A percentile compares a stretch with the other conserved stretches of the same genome.
These are phyloP conservation scores for Suillus subaureus DNA, from an alignment of 768 basidiomycete species.

Conservation along the genomic window DNA sequence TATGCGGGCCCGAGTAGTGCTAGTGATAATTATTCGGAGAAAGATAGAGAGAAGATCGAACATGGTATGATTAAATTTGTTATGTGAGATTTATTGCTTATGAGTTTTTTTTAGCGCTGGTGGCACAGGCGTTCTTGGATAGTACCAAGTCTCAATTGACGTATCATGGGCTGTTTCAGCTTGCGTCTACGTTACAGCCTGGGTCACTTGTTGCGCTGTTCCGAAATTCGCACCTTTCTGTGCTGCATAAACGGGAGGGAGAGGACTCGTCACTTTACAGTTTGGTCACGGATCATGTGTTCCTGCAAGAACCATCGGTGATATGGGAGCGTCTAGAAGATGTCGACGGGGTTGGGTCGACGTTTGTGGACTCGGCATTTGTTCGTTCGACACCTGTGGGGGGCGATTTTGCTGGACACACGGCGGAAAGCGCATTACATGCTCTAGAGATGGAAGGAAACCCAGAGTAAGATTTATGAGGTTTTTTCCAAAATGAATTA, in stretches of 20 bases:
- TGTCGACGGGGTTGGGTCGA: slow-evolving; percentile 75
- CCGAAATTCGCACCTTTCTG: slow-evolving; percentile 87
- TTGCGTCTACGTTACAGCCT: slow-evolving; percentile 51
- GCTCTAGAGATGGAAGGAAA: slow-evolving; percentile 51
- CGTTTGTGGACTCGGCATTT: slow-evolving; percentile 79
- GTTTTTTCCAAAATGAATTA: background rate
- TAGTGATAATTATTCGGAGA: slow-evolving; percentile 43
- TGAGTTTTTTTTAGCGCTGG: slow-evolving; percentile 49
- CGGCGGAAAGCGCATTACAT: slow-evolving; percentile 60
- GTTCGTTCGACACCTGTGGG: slow-evolving; percentile 65
- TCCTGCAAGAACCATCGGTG: slow-evolving; percentile 73
- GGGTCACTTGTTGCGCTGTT: slow-evolving; percentile 83
- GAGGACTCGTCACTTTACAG: slow-evolving; percentile 63
- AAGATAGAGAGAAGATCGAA: slow-evolving; percentile 64
- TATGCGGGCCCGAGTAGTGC: slow-evolving; percentile 12
- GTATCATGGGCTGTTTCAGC: slow-evolving; percentile 83
- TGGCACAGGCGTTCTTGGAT: slow-evolving; percentile 69
- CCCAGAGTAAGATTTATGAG: slow-evolving; percentile 56
- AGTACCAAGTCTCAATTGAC: slow-evolving; percentile 80
- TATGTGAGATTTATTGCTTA: slow-evolving; percentile 2
- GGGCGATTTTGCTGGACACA: slow-evolving; percentile 79
- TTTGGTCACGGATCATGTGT: slow-evolving; percentile 85
- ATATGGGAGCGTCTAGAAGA: slow-evolving; percentile 94
- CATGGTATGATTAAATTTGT: slow-evolving; percentile 55
- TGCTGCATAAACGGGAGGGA: slow-evolving; percentile 65